A percentile compares a stretch with the other conserved stretches of the same genome.
Evolutionary conservation across 495 filamentous ascomycete genomes (phyloP).

Genomic region (Aspergillus avenaceus): DNA sequence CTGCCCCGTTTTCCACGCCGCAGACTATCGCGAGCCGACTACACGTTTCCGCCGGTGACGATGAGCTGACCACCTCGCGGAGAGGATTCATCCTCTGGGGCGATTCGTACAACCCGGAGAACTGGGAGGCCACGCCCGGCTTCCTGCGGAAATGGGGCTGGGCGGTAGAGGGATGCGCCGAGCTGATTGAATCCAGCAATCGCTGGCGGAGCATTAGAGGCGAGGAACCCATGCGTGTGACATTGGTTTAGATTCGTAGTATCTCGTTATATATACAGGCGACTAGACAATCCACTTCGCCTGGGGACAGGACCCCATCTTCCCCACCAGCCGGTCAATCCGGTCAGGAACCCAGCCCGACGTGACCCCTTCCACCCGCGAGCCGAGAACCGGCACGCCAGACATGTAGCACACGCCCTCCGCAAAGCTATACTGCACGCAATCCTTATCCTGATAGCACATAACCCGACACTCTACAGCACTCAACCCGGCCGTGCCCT

Average conservation of each 20-base stretch:
- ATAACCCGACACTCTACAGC: constrained; percentile 30
- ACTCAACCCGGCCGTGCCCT: constrained; percentile 2
- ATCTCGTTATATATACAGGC: too few species aligned
- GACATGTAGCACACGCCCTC: constrained; percentile 28
- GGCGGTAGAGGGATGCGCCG: constrained; percentile 8
- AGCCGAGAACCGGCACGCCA: constrained; percentile 13
- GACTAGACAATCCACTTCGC: not conserved
- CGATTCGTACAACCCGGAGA: constrained; percentile 5
- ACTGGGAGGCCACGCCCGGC: constrained; percentile 11
- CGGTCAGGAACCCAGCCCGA: constrained; percentile 31
- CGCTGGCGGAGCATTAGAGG: constrained; percentile 8
- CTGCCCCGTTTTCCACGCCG: not conserved
- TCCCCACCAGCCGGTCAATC: constrained; percentile 18
- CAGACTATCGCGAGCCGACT: not conserved
- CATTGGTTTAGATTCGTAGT: too few species aligned
- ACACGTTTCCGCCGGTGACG: not conserved
- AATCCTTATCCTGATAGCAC: constrained; percentile 29
- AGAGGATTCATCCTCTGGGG: constrained; percentile 8
- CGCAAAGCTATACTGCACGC: constrained; percentile 36
- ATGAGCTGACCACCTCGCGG: constrained; percentile 1
- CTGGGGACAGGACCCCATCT: constrained; percentile 3
- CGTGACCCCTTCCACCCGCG: constrained; percentile 6
- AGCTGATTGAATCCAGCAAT: constrained; percentile 16
- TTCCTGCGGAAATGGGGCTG: constrained; percentile 10
- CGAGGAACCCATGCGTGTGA: constrained; percentile 5